Conservation (phyloP, 495 filamentous ascomycete genomes). For the Margaritispora aquatica region DNA sequence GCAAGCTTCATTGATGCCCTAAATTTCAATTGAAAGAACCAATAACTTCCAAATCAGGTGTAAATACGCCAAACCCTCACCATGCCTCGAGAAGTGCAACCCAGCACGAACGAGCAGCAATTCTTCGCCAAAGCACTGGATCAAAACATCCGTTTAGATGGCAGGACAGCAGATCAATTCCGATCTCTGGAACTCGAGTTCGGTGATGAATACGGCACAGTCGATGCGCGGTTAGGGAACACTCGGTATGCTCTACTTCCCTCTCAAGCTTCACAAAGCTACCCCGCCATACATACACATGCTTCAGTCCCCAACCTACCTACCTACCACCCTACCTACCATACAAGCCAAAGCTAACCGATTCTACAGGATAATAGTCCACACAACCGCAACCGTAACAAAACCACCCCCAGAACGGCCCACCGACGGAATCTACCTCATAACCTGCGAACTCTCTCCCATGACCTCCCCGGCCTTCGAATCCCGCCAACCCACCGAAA, state of each 20-base stretch:
- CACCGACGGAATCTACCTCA: constrained; percentile 91
- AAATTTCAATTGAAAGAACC: too few relatives aligned
- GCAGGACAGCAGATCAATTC: constrained; percentile 70
- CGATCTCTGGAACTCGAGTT: constrained; percentile 72
- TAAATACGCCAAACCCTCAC: neutral
- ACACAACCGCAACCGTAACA: constrained; percentile 81
- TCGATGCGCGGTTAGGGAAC: constrained; percentile 83
- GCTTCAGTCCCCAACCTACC: neutral
- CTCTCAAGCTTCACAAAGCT: neutral
- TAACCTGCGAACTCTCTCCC: constrained; percentile 82
- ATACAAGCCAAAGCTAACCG: too few relatives aligned
- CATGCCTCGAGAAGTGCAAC: constrained; percentile 77
- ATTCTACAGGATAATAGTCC: constrained; percentile 63
- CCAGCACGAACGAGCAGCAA: constrained; percentile 69
- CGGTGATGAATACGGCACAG: constrained; percentile 85
- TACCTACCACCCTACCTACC: neutral
- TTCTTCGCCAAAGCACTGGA: constrained; percentile 72
- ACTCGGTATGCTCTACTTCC: constrained; percentile 57
- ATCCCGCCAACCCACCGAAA: constrained; percentile 70
- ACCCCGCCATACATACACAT: neutral
- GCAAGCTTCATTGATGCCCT: neutral
- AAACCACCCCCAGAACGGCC: constrained; percentile 81
- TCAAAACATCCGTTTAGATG: constrained; percentile 75
- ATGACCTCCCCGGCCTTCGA: constrained; percentile 92
- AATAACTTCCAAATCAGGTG: too few relatives aligned